phyloP scores from a whole-genome alignment of 192 early-diverging fungal genomes.

The Coemansia sp. region DNA sequence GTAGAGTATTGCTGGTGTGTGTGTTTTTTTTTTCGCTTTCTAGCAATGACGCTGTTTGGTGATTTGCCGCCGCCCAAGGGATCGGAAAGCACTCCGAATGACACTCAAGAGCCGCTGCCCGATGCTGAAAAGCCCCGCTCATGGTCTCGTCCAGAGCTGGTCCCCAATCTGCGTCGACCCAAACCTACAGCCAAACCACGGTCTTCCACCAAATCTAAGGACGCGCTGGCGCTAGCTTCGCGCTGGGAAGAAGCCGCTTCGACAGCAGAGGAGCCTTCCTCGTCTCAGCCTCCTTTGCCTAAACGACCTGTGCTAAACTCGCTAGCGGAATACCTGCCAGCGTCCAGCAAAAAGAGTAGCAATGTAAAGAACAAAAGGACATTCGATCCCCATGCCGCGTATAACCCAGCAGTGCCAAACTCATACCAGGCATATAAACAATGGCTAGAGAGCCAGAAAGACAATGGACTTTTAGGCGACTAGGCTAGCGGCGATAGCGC shows the following conservation, averaged over 20 bases:
- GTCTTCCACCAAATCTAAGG: background rate
- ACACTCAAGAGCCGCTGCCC: background rate
- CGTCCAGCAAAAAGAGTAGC: background rate
- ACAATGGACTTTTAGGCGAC: background rate
- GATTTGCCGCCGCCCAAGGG: conserved; percentile 34
- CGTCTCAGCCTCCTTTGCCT: background rate
- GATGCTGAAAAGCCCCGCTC: conserved; percentile 1
- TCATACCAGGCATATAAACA: conserved; percentile 30
- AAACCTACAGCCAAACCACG: background rate
- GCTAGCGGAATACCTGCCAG: conserved; percentile 34
- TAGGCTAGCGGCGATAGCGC: background rate
- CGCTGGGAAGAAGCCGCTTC: conserved; percentile 1
- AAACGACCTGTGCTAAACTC: conserved; percentile 6
- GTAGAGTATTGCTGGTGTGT: conserved; percentile 4
- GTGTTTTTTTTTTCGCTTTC: background rate
- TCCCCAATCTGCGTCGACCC: conserved; percentile 33
- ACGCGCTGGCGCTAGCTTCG: background rate
- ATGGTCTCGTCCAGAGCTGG: conserved; percentile 25
- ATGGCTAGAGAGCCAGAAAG: conserved; percentile 23
- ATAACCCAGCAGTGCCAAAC: conserved; percentile 37
- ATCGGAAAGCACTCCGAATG: conserved; percentile 1
- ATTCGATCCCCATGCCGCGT: conserved; percentile 38
- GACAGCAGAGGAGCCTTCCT: background rate
- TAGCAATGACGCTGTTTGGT: conserved; percentile 38
- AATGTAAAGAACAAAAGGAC: background rate